Base-by-base conservation (phyloP, 805 yeast genomes). In the Candida mattraensis region DNA sequence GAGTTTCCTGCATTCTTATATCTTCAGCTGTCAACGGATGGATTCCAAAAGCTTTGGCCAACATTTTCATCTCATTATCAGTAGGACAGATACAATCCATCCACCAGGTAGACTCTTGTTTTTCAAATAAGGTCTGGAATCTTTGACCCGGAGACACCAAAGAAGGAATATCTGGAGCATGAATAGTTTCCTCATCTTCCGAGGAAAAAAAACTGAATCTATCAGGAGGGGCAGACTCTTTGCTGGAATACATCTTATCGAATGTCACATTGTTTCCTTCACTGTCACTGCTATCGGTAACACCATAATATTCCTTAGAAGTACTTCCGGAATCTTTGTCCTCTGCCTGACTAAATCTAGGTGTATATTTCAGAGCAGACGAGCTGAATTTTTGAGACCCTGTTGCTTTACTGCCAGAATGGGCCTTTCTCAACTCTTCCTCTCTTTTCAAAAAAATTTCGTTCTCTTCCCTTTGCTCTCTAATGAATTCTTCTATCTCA, bases 11-110 rank as follows among this genome's bases (percentile, higher is more conserved):
- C 78, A 87, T 85, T 39, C 96, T 70, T 47, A 91, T 89, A 79
- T 91, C 99, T 66, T 91, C 99, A 1, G 96, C 88, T 0, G 99
- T 91, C 69, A 91, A 79, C 19, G 99, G 99, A 69, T 91, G 99
- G 64, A 91, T 87, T 7, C 96, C 96, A 61, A 91, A 91, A 0
- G 97, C 93, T 53, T 89, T 89, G 7, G 96, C 83, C 25, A 93
- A 60, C 51, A 86, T 80, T 56, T 84, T 84, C 96, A 93, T 87
- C 63, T 93, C 99, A 14, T 80, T 80, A 56, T 91, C 98, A 0
- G 96, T 87, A 5, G 99, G 98, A 54, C 95, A 83, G 26, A 79
- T 69, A 57, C 97, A 88, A 60, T 93, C 97, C 28, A 93, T 67
- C 97, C 97, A 91, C 98, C 98, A 89, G 5, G 88, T 80, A 3